phyloP scores from a whole-genome alignment of 306 rosid genomes.

The Acacia crassicarpa region DNA sequence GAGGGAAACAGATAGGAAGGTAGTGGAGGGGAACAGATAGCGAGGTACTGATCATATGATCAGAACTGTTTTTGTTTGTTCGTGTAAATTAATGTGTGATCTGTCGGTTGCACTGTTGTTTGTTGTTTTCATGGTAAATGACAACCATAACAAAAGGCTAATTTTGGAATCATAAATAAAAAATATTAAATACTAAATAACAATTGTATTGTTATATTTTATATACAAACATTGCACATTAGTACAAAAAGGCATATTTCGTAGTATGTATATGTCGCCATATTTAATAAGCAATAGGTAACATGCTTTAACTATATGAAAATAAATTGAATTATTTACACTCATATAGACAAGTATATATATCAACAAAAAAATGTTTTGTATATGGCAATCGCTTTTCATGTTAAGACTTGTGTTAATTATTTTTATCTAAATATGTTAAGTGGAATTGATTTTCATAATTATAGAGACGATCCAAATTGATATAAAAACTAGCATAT shows the following conservation, averaged over 20 bases:
- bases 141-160: constrained; percentile 13
- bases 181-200: neutral
- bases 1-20: neutral
- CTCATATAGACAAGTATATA: neutral
- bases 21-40: neutral
- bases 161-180: neutral
- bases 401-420: neutral
- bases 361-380: neutral
- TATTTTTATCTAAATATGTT: neutral
- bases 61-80: neutral
- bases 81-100: neutral
- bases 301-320: neutral
- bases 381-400: neutral
- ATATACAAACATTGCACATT: neutral
- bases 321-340: neutral
- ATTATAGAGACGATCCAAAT: neutral
- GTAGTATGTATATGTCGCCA: no score
- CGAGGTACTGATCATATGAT: neutral
- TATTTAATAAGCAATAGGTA: neutral
- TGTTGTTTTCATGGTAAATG: constrained; percentile 7
- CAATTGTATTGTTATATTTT: neutral
- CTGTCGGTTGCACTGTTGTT: neutral
- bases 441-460: neutral
- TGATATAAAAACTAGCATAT: neutral
- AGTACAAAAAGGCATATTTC: neutral